Percentiles rank a stretch among this genome's conserved stretches.
Conservation (phyloP, 78 protist genomes). For the Anaeramoeba flamelloides region DNA sequence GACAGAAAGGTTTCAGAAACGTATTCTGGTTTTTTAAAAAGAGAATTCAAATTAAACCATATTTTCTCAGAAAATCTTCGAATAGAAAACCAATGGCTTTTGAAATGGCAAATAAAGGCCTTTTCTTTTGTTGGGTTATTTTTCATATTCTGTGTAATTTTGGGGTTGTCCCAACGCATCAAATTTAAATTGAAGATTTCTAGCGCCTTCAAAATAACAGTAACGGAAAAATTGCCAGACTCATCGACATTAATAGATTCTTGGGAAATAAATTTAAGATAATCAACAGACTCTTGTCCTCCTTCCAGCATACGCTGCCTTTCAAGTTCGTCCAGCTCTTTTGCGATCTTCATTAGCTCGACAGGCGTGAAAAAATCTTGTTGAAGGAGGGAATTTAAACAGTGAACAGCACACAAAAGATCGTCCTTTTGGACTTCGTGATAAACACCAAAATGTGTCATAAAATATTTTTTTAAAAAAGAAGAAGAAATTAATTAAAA, state of each 20-base stretch:
- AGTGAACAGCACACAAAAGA: constrained; percentile 38
- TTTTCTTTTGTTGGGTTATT: constrained; percentile 22
- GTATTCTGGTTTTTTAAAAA: constrained; percentile 10
- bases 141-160: neutral
- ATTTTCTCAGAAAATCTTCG: constrained; percentile 13
- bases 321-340: constrained; percentile 27
- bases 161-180: neutral
- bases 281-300: constrained; percentile 21
- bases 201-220: constrained; percentile 26
- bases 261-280: constrained; percentile 28
- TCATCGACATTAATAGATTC: constrained; percentile 31
- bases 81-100: constrained; percentile 37
- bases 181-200: constrained; percentile 6
- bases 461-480: no score
- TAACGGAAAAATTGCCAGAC: constrained; percentile 29
- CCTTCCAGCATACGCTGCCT: constrained; percentile 23
- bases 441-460: no score
- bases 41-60: constrained; percentile 30
- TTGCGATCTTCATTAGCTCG: constrained; percentile 30
- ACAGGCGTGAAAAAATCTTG: constrained; percentile 24
- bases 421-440: no score
- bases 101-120: neutral
- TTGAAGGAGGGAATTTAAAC: constrained; percentile 30
- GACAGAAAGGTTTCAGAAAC: constrained; percentile 24
- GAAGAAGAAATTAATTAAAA: no score